Conservation (phyloP, 75 land plant species). For the Pinus albicaulis region DNA sequence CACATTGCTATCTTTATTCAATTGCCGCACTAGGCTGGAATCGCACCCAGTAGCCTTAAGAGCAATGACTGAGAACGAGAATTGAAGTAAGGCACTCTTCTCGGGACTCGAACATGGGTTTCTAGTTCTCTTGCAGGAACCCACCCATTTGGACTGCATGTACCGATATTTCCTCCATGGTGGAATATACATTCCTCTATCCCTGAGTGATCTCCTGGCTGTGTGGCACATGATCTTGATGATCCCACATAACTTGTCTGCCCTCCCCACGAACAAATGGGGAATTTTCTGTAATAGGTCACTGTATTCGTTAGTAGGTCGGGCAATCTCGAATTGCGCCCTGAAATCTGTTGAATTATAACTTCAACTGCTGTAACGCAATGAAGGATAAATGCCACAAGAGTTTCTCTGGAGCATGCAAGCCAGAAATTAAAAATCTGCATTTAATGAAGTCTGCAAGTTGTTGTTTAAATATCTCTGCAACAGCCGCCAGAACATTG, state of each 20-base stretch:
- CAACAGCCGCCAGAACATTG: too few relatives aligned
- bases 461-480: too few relatives aligned
- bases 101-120: conserved; percentile 50
- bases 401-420: too few relatives aligned
- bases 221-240: conserved; percentile 13
- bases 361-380: too few relatives aligned
- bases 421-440: too few relatives aligned
- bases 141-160: conserved; percentile 78
- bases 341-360: too few relatives aligned
- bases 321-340: not conserved
- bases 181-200: conserved; percentile 49
- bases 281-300: conserved; percentile 40
- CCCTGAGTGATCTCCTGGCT: conserved; percentile 56
- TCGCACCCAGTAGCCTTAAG: not conserved
- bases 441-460: too few relatives aligned
- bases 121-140: conserved; percentile 49
- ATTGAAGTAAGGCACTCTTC: conserved; percentile 62
- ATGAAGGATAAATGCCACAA: too few relatives aligned
- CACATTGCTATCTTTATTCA: not conserved
- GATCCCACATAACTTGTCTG: conserved; percentile 6
- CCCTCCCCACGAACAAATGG: conserved; percentile 33
- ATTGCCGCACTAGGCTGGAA: too few relatives aligned
- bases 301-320: conserved; percentile 1
- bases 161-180: conserved; percentile 80
- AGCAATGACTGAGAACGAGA: conserved; percentile 1